Evolutionary conservation across 116 monocot species (phyloP).

Genomic region (Trichopus zeylanicus): DNA sequence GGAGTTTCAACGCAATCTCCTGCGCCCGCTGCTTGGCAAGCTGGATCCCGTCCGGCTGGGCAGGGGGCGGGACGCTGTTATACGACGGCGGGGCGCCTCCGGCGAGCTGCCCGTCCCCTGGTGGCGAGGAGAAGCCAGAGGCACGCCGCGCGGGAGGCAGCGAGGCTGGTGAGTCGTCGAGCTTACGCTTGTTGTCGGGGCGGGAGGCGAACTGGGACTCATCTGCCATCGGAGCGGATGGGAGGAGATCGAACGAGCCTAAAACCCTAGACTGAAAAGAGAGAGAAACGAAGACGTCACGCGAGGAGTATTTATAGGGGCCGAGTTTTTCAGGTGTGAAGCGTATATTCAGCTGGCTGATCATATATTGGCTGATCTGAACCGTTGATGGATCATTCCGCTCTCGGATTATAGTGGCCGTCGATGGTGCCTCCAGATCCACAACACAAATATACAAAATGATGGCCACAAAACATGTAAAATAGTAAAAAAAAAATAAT

Average conservation of each 20-base stretch:
- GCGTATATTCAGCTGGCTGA: too few species aligned
- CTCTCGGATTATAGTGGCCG: too few species aligned
- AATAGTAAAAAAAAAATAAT: too few species aligned
- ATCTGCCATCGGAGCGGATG: constrained; percentile 41
- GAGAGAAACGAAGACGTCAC: too few species aligned
- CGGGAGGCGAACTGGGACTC: constrained; percentile 38
- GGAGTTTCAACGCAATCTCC: constrained; percentile 67
- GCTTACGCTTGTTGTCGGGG: constrained; percentile 81
- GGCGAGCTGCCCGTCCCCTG: not conserved
- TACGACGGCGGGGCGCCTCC: constrained; percentile 39
- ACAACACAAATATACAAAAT: too few species aligned
- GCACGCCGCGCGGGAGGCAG: constrained; percentile 30
- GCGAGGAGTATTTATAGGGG: not conserved
- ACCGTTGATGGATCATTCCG: too few species aligned
- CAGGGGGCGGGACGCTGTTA: constrained; percentile 70
- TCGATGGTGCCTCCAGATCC: too few species aligned
- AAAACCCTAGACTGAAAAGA: constrained; percentile 4
- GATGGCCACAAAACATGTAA: too few species aligned
- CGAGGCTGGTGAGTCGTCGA: constrained; percentile 30
- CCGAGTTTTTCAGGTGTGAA: too few species aligned
- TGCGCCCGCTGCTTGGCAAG: constrained; percentile 83
- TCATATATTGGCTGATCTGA: too few species aligned
- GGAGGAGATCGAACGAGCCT: not conserved
- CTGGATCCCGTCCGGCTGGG: constrained; percentile 56
- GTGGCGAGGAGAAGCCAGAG: constrained; percentile 40